Evolutionary conservation across 768 basidiomycete species (phyloP).

Genomic region (Leccinum imitatum): DNA sequence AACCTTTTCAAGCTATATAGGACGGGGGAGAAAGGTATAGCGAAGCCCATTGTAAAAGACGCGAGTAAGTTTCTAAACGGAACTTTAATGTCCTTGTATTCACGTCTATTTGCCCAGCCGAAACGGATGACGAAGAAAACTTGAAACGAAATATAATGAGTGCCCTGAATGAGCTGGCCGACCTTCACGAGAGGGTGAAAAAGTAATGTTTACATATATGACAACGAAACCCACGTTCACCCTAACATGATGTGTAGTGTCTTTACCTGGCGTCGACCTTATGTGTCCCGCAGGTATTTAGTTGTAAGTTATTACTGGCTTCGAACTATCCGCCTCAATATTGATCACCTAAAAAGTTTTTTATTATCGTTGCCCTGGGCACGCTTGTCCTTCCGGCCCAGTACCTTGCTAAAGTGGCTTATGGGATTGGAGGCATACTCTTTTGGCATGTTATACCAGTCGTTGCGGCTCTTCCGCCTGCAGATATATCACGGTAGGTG

Average conservation of each 20-base stretch:
- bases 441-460: constrained; percentile 69
- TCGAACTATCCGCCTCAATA: neutral
- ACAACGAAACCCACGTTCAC: neutral
- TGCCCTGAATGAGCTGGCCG: constrained; percentile 48
- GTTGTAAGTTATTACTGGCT: constrained; percentile 36
- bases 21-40: constrained; percentile 35
- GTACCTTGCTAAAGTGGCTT: constrained; percentile 48
- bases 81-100: neutral
- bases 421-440: constrained; percentile 45
- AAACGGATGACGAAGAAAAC: constrained; percentile 35
- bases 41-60: constrained; percentile 24
- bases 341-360: constrained; percentile 30
- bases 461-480: constrained; percentile 47
- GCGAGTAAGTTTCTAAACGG: constrained; percentile 1
- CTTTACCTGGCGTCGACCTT: constrained; percentile 64
- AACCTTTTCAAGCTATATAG: constrained; percentile 46
- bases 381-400: constrained; percentile 47
- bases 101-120: constrained; percentile 1
- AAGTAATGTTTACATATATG: constrained; percentile 43
- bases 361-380: constrained; percentile 39
- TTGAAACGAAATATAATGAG: constrained; percentile 43
- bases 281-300: constrained; percentile 48
- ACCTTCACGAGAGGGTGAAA: constrained; percentile 61
- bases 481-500: constrained; percentile 47
- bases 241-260: constrained; percentile 39